Evolutionary conservation across 345 rosid species (phyloP), one percentile per base, ranked within the genome.

Genomic region (Hibiscus mutabilis): DNA sequence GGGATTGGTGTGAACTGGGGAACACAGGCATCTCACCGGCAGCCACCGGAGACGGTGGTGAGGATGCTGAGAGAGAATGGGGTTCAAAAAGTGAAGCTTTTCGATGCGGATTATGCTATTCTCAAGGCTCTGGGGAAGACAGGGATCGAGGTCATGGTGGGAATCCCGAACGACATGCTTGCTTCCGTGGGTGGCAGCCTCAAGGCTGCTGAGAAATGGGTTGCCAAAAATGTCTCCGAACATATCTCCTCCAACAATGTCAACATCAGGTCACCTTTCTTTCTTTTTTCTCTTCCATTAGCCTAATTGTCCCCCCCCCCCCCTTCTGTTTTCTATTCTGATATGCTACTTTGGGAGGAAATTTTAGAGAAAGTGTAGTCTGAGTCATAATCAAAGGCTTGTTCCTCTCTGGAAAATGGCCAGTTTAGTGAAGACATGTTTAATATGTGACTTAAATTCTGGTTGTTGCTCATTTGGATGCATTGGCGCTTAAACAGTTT

Each of bases 1-100:
- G 87, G 92, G n/a, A 82, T 89, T 40, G 97, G 97, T 67, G 94
- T 85, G 10, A 95, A 95, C 85, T 95, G 99, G 99, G 99, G 98
- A 8, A 92, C 96, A 11, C 97, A 92, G 77, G 72, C 91, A 1
- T 78, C 85, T 9, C 98, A 95, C 79, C 89, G 84, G 21, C 85
- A 90, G 73, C 88, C 89, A 1, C 93, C 99, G 14, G 85, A 81
- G 8, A 84, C 81, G 21, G 77, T 95, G 33, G 98, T 92, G 75
- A 78, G 74, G 77, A 69, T 92, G 78, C 82, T 95, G 27, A 83
- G 73, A 69, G 96, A 95, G 0, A 95, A 95, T 68, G 84, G 80
- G 72, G 74, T 95, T 72, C 89, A 80, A 77, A 95, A 87, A 77
- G 97, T 89, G 35, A 95, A 95, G 87, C 98, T 95, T 62, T 95